Evolutionary conservation across 768 basidiomycete genomes (phyloP).

Genomic region (Trametes punicea): DNA sequence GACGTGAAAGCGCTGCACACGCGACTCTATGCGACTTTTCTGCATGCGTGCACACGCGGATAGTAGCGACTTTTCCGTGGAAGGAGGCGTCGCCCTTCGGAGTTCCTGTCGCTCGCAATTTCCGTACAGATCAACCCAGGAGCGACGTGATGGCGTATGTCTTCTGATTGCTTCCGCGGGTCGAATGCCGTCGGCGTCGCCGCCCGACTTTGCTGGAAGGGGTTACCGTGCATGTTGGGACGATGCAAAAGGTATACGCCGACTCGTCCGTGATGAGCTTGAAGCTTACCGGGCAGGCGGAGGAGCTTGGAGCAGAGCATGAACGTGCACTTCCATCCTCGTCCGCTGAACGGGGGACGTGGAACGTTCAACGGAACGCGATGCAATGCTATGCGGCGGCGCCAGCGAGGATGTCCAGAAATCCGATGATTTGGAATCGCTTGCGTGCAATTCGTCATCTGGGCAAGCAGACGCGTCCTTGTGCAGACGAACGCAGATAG

Average conservation of each 20-base stretch:
- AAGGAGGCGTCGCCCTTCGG: neutral
- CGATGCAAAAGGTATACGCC: neutral
- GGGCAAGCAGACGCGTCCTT: neutral
- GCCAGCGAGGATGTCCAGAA: neutral
- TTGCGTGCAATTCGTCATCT: slow-evolving; percentile 9
- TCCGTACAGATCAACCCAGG: slow-evolving; percentile 5
- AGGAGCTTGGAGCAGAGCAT: neutral
- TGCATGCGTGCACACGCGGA: neutral
- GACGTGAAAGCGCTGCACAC: neutral
- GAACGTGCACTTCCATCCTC: neutral
- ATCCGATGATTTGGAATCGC: slow-evolving; percentile 1
- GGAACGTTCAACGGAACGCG: neutral
- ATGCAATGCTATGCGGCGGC: slow-evolving; percentile 9
- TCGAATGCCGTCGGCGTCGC: neutral
- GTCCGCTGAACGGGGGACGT: neutral
- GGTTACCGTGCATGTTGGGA: neutral
- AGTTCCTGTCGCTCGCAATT: neutral
- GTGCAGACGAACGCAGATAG: too few relatives aligned
- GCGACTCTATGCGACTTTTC: neutral
- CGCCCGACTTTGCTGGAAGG: neutral
- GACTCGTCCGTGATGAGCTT: neutral
- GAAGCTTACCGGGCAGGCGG: slow-evolving; percentile 1
- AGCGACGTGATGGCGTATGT: slow-evolving; percentile 3
- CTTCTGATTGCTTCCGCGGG: slow-evolving; percentile 6
- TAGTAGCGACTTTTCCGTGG: slow-evolving; percentile 3